Conservation (phyloP, 257 asterid species). For the Perilla frutescens region DNA sequence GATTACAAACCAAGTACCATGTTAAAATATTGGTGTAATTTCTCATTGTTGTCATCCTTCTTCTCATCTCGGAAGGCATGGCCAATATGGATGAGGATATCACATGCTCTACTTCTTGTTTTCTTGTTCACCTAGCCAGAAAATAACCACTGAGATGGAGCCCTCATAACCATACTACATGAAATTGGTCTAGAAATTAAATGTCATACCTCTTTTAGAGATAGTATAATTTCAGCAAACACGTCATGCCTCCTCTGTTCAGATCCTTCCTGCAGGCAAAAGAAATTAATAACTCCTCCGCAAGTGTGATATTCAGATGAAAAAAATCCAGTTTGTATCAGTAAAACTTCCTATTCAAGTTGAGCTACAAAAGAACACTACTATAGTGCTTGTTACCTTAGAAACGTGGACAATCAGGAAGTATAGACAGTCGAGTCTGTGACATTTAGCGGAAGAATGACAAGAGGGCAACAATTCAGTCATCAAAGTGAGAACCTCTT, state of each 20-base stretch:
- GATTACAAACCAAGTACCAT: slow-evolving; percentile 59
- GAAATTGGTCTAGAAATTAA: slow-evolving; percentile 9
- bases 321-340: not conserved
- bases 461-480: slow-evolving; percentile 79
- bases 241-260: slow-evolving; percentile 61
- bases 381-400: slow-evolving; percentile 52
- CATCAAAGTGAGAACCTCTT: slow-evolving; percentile 73
- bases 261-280: slow-evolving; percentile 62
- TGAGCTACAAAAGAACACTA: slow-evolving; percentile 15
- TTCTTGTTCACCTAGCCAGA: slow-evolving; percentile 75
- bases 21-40: slow-evolving; percentile 60
- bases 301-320: not conserved
- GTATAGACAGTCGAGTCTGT: slow-evolving; percentile 88
- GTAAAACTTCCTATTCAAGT: not conserved
- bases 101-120: slow-evolving; percentile 94
- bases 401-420: slow-evolving; percentile 72
- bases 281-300: slow-evolving; percentile 22
- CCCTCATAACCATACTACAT: slow-evolving; percentile 20
- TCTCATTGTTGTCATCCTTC: slow-evolving; percentile 64
- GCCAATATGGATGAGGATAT: slow-evolving; percentile 89
- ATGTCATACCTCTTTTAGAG: slow-evolving; percentile 79
- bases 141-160: slow-evolving; percentile 27
- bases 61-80: slow-evolving; percentile 86
- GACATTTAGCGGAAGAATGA: slow-evolving; percentile 91
- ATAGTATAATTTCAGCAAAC: slow-evolving; percentile 86